These are phyloP conservation scores for Penicillium angulare DNA, from an alignment of 495 filamentous ascomycete genomes.

Conservation along the genomic window DNA sequence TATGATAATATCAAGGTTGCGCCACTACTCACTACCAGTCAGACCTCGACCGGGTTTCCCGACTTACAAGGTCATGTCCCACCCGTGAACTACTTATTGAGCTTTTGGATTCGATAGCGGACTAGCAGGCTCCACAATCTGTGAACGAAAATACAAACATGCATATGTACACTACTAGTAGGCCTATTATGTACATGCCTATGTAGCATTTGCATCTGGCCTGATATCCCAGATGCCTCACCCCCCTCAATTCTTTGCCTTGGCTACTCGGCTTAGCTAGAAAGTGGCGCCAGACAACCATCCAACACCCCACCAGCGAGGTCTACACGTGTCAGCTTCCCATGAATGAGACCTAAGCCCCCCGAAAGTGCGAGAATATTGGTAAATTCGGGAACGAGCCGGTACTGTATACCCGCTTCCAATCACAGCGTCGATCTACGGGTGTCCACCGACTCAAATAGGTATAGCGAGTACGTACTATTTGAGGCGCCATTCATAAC, in stretches of 20 bases:
- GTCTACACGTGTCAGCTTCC: background rate
- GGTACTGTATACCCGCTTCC: background rate
- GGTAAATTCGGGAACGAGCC: background rate
- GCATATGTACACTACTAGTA: background rate
- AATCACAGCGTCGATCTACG: background rate
- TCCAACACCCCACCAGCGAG: background rate
- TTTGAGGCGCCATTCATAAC: background rate
- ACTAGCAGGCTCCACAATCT: too few relatives aligned
- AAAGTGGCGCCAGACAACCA: background rate
- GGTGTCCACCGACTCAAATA: background rate
- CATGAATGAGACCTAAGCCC: background rate
- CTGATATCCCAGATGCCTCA: too few relatives aligned
- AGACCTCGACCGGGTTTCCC: too few relatives aligned
- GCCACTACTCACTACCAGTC: too few relatives aligned
- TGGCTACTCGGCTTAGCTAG: background rate
- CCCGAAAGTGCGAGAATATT: background rate
- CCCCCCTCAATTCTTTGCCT: background rate
- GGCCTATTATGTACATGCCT: background rate
- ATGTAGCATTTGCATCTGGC: background rate
- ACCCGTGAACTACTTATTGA: too few relatives aligned
- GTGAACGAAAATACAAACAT: too few relatives aligned
- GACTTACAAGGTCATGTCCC: too few relatives aligned
- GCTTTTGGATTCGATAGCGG: too few relatives aligned
- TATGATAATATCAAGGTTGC: too few relatives aligned
- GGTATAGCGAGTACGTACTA: constrained; percentile 1